Evolutionary conservation across 1,284 basidiomycete species (phyloP).

Genomic region (Irpex rosettiformis): DNA sequence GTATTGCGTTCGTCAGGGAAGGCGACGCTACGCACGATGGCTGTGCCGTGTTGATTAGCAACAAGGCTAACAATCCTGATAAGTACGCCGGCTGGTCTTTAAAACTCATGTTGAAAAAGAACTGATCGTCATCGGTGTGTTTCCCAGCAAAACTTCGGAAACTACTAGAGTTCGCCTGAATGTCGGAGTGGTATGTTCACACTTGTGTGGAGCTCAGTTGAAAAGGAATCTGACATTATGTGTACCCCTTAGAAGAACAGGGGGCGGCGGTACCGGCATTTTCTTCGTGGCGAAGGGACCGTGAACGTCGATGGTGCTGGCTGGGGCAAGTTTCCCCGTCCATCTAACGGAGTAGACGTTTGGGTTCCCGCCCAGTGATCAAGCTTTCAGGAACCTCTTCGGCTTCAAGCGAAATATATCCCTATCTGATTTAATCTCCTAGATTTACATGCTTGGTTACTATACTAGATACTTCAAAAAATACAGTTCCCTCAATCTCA

Average conservation of each 20-base stretch:
- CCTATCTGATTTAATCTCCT: neutral
- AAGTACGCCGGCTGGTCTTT: conserved; percentile 23
- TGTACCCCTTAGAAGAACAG: conserved; percentile 34
- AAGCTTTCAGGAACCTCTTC: neutral
- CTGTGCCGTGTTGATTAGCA: conserved; percentile 71
- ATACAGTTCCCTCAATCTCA: neutral
- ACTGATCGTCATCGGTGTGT: neutral
- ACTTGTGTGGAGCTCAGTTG: neutral
- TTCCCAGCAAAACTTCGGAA: conserved; percentile 6
- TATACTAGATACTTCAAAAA: too few species aligned
- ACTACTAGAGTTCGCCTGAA: conserved; percentile 56
- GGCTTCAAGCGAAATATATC: neutral
- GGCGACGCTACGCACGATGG: conserved; percentile 50
- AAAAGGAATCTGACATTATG: neutral
- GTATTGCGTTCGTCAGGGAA: conserved; percentile 70
- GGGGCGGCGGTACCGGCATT: conserved; percentile 35
- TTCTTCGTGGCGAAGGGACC: conserved; percentile 41
- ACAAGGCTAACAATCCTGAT: conserved; percentile 32
- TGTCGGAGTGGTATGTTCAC: conserved; percentile 49
- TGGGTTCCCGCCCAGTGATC: conserved; percentile 38
- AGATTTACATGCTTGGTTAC: too few species aligned
- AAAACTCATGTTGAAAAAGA: neutral
- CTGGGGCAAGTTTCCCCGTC: conserved; percentile 59
- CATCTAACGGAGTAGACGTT: conserved; percentile 48
- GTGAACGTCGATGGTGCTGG: conserved; percentile 46